Evolutionary conservation across 1,139 yeast species (phyloP).

Genomic region (Blastobotrys petasosporus): DNA sequence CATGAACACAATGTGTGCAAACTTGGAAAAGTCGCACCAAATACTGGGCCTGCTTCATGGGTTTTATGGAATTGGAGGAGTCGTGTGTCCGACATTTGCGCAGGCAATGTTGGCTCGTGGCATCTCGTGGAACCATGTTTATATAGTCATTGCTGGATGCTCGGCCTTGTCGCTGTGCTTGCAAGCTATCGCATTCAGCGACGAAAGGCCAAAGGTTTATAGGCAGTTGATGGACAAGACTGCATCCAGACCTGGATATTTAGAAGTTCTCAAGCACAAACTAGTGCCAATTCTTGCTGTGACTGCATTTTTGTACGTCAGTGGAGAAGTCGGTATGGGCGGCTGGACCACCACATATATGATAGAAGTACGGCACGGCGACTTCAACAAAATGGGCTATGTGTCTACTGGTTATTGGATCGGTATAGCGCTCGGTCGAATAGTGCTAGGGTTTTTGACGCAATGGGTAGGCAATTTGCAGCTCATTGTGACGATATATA

Average conservation of each 20-base stretch:
- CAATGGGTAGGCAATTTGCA: conserved; percentile 18
- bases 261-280: conserved; percentile 3
- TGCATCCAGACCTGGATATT: background rate
- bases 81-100: conserved; percentile 50
- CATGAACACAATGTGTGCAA: conserved; percentile 50
- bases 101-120: conserved; percentile 47
- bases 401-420: conserved; percentile 67
- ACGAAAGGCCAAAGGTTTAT: conserved; percentile 18
- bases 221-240: background rate
- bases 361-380: conserved; percentile 49
- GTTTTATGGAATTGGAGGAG: conserved; percentile 57
- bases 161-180: conserved; percentile 29
- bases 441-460: conserved; percentile 36
- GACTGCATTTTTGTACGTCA: conserved; percentile 58
- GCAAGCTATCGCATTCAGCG: conserved; percentile 18
- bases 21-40: conserved; percentile 43
- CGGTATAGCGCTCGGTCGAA: conserved; percentile 57
- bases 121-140: conserved; percentile 48
- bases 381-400: conserved; percentile 44
- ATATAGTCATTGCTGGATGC: conserved; percentile 42
- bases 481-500: conserved; percentile 18
- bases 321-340: conserved; percentile 59
- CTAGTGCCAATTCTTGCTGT: conserved; percentile 53
- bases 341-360: conserved; percentile 66
- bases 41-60: conserved; percentile 54